These are phyloP conservation scores for Cyclotella atomus DNA, from an alignment of 108 stramenopile genomes.

Conservation along the genomic window DNA sequence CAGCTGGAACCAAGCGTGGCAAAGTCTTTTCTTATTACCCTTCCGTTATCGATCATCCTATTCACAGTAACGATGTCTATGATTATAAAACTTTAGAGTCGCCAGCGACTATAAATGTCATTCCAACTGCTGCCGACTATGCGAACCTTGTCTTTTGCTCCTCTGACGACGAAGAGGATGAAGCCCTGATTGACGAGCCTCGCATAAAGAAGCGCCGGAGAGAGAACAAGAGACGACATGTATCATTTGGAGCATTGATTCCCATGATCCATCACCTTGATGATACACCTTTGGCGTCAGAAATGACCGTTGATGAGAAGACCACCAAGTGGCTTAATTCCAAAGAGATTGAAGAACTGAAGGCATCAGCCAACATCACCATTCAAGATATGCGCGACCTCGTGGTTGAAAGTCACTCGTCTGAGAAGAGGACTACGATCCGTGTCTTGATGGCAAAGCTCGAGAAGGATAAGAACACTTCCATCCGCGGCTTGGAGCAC, in stretches of 20 bases:
- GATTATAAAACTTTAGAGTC: neutral
- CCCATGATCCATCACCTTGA: conserved; percentile 27
- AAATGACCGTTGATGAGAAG: conserved; percentile 32
- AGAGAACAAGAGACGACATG: conserved; percentile 14
- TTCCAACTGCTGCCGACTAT: conserved; percentile 38
- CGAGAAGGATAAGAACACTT: conserved; percentile 16
- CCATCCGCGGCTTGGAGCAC: conserved; percentile 41
- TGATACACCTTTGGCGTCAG: conserved; percentile 10
- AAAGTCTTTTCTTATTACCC: conserved; percentile 14
- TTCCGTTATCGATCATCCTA: neutral
- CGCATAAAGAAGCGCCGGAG: neutral
- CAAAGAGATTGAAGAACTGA: conserved; percentile 22
- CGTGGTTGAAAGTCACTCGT: neutral
- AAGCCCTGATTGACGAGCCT: neutral
- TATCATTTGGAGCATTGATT: conserved; percentile 19
- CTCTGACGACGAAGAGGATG: conserved; percentile 30
- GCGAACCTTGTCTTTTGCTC: conserved; percentile 38
- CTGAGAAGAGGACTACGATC: conserved; percentile 13
- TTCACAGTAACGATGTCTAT: neutral
- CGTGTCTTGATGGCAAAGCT: conserved; percentile 22
- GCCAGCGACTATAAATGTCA: neutral
- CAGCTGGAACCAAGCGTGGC: conserved; percentile 9
- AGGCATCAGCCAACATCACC: conserved; percentile 20
- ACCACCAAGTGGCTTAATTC: conserved; percentile 27
- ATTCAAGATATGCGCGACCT: conserved; percentile 22